These are phyloP conservation scores for Catunica adiposa DNA, from an alignment of 2,329 filamentous ascomycete genomes.

Conservation along the genomic window DNA sequence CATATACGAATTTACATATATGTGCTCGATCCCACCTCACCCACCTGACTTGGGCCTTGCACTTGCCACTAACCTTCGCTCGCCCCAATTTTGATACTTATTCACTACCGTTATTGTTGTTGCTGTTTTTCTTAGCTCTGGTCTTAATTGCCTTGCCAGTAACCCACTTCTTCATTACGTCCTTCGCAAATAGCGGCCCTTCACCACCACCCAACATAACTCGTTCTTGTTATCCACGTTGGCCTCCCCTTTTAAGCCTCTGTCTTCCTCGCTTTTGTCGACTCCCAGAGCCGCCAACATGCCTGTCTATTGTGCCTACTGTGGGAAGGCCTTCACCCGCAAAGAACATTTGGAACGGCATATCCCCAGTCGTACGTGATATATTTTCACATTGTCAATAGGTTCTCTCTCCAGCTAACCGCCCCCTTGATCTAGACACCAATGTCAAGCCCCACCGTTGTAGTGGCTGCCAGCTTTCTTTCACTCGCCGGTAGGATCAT, in stretches of 20 bases:
- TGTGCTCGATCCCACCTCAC: too few relatives aligned
- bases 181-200: background rate
- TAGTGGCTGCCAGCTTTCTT: conserved; percentile 31
- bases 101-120: too few relatives aligned
- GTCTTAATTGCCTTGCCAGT: too few relatives aligned
- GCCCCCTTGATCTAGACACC: conserved; percentile 27
- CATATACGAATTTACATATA: too few relatives aligned
- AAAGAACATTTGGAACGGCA: conserved; percentile 42
- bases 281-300: conserved; percentile 4
- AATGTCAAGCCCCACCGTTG: conserved; percentile 39
- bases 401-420: conserved; percentile 8
- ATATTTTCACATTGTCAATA: background rate
- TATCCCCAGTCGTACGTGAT: conserved; percentile 32
- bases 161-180: background rate
- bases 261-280: background rate
- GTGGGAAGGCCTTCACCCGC: conserved; percentile 36
- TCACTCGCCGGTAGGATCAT: conserved; percentile 29
- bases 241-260: background rate
- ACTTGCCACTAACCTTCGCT: too few relatives aligned
- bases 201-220: background rate
- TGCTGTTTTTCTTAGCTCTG: too few relatives aligned
- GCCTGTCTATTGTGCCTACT: conserved; percentile 35
- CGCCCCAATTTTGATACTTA: too few relatives aligned
- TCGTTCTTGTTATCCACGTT: background rate
- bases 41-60: too few relatives aligned